Conservation (phyloP, 768 basidiomycete genomes). For the Mycena olivaceomarginata region DNA sequence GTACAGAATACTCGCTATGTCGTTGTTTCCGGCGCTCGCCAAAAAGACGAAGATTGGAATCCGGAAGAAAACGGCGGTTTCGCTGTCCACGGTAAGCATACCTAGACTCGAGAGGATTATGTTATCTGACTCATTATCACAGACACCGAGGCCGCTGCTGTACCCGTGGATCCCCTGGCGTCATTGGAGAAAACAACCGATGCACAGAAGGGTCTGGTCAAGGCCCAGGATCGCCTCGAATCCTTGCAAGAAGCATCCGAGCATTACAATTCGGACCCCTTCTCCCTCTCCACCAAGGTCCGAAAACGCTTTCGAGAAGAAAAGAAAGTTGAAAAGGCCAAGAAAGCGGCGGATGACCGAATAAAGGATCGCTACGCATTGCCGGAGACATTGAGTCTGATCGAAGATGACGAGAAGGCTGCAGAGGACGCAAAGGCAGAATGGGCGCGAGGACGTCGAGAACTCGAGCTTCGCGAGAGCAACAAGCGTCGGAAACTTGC, state of each 20-base stretch:
- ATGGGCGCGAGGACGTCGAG: constrained; percentile 74
- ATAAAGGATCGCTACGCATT: constrained; percentile 88
- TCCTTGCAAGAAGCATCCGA: constrained; percentile 86
- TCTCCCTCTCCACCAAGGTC: constrained; percentile 82
- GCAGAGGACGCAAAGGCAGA: constrained; percentile 77
- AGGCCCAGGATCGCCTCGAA: constrained; percentile 88
- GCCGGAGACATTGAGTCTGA: constrained; percentile 78
- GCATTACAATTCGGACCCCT: constrained; percentile 91
- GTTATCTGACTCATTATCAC: constrained; percentile 35
- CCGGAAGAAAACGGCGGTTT: constrained; percentile 97
- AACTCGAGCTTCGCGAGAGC: constrained; percentile 63
- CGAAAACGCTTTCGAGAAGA: constrained; percentile 91
- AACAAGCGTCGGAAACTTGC: constrained; percentile 69
- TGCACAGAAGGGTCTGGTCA: constrained; percentile 81
- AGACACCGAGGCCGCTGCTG: constrained; percentile 82
- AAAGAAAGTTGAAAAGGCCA: constrained; percentile 87
- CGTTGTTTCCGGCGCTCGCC: constrained; percentile 93
- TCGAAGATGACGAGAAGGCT: constrained; percentile 78
- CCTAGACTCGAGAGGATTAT: not conserved
- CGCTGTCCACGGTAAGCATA: constrained; percentile 84
- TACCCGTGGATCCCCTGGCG: constrained; percentile 88
- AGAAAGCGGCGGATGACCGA: constrained; percentile 80
- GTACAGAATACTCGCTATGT: constrained; percentile 95
- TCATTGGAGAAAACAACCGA: constrained; percentile 93
- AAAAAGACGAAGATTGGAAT: constrained; percentile 97